Base-by-base conservation (phyloP, 177 flowering plant genomes). In the Tripterygium wilfordii region DNA sequence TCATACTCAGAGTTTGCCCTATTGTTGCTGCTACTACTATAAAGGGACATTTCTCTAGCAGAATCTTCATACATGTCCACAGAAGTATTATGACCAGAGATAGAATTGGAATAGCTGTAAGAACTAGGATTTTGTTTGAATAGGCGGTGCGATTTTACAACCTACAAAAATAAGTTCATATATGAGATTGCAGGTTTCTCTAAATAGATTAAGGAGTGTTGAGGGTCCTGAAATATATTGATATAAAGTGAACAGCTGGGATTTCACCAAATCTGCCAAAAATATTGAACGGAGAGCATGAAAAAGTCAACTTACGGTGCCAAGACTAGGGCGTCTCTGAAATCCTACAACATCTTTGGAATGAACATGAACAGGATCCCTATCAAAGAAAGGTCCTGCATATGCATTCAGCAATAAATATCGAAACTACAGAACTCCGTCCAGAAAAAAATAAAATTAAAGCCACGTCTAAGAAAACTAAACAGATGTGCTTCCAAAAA, bases 221-320 rank as follows among this genome's bases (percentile, higher is more conserved):
- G 7, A 30, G 12, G 7, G 33, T 6, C 33, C 7, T 30, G 33
- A 30, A 7, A 30, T 6, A 12, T 12, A 30, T 12, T 30, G 7
- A 12, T 30, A 30, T 6, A 12, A 30, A 7, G 7, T 6, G 7
- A 12, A 7, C 7, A 6, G 33, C 33, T 30, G 33, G 33, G 8
- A 30, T 30, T 30, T 30, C 7, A 7, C 7, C 8, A 30, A 30
- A 6, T 7, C 8, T 7, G 33, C 33, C 33, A n/a, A n/a, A n/a
- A n/a, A n/a, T n/a, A n/a, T n/a, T n/a, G n/a, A n/a, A 14, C 42
- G 44, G 45, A 45, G 50, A 1, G 16, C 19, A 36, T 12, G n/a
- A 46, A n/a, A 56, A 51, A 38, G 15, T 51, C 15, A 49, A 68
- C 90, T 75, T 70, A 79, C 90, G 45, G 53, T 28, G 48, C 53